These are phyloP conservation scores for Leccinum ochraceum DNA, from an alignment of 768 basidiomycete genomes.

Conservation along the genomic window DNA sequence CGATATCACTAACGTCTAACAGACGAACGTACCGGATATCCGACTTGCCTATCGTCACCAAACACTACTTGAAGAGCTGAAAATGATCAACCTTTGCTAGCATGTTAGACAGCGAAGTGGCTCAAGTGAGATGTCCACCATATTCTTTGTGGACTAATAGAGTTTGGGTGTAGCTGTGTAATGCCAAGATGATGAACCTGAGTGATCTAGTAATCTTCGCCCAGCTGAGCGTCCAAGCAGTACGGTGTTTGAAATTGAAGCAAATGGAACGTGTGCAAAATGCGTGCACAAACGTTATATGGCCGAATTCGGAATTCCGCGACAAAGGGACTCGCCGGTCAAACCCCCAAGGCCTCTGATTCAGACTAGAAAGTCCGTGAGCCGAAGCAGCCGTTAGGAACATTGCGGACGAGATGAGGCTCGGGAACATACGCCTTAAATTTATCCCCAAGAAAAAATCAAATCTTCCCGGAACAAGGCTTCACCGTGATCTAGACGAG, in stretches of 20 bases:
- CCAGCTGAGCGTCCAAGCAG: background rate
- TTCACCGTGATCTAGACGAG: background rate
- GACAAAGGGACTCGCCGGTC: background rate
- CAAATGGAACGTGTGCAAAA: background rate
- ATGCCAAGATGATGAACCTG: background rate
- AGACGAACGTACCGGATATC: constrained; percentile 98
- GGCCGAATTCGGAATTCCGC: background rate
- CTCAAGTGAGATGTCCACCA: background rate
- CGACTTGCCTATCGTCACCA: constrained; percentile 89
- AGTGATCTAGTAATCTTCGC: background rate
- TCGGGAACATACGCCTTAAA: background rate
- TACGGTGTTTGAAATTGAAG: background rate
- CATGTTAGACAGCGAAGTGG: background rate
- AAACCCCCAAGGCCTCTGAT: background rate
- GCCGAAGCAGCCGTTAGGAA: background rate
- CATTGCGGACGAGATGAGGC: too few relatives aligned
- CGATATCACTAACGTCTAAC: constrained; percentile 6
- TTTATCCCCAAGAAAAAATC: background rate
- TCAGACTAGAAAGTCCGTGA: background rate
- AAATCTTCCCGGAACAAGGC: background rate
- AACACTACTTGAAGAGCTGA: constrained; percentile 84
- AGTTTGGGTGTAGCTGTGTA: background rate
- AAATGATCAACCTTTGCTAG: constrained; percentile 50
- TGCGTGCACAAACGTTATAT: background rate
- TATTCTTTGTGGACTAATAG: background rate